Conservation (phyloP, 208 protist genomes). For the Wallacemonas rigidus region DNA sequence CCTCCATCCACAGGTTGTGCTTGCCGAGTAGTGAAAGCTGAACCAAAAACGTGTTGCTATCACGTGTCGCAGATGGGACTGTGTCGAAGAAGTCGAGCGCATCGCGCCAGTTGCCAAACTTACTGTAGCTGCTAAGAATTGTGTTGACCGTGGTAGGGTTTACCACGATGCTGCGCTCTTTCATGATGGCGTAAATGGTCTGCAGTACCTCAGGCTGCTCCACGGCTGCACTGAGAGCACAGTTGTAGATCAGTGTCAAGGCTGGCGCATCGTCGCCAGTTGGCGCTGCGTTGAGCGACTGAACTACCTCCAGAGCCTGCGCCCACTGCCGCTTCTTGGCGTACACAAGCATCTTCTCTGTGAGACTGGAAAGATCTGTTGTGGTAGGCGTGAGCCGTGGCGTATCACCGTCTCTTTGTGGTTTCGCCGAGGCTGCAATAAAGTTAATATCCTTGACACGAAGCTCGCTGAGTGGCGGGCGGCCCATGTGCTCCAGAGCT, state of each 20-base stretch:
- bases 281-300: conserved; percentile 23
- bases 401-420: not conserved
- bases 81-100: conserved; percentile 62
- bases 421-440: conserved; percentile 2
- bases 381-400: not conserved
- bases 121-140: conserved; percentile 71
- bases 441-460: conserved; percentile 46
- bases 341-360: conserved; percentile 79
- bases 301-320: conserved; percentile 55
- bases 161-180: conserved; percentile 31
- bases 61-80: conserved; percentile 33
- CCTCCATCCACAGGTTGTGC: conserved; percentile 63
- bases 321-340: conserved; percentile 82
- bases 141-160: conserved; percentile 87
- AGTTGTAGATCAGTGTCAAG: conserved; percentile 89
- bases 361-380: conserved; percentile 41
- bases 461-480: conserved; percentile 45
- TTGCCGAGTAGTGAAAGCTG: conserved; percentile 78
- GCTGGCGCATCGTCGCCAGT: conserved; percentile 33
- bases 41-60: conserved; percentile 80
- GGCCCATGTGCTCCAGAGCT: conserved; percentile 51
- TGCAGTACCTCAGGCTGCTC: conserved; percentile 59
- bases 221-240: conserved; percentile 75
- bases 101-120: conserved; percentile 52
- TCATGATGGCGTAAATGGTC: conserved; percentile 53